A percentile compares a stretch with the other conserved stretches of the same genome.
These are phyloP conservation scores for Entomortierella parvispora DNA, from an alignment of 192 early-diverging fungal species.

Conservation along the genomic window DNA sequence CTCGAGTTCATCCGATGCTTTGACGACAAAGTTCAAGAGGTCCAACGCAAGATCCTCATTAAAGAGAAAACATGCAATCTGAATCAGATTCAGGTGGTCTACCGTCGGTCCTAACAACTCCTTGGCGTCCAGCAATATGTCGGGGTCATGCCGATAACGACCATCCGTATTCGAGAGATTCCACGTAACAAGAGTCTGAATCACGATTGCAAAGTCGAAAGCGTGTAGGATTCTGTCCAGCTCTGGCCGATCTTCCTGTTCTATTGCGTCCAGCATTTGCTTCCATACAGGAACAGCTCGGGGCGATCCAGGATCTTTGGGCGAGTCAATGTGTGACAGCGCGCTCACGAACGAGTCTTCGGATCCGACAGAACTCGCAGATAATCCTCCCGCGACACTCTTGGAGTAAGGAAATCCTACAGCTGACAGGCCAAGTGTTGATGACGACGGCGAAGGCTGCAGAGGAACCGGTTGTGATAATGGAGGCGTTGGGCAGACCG, in stretches of 20 bases:
- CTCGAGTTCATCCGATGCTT: constrained; percentile 65
- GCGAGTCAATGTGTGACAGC: constrained; percentile 44
- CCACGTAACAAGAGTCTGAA: constrained; percentile 47
- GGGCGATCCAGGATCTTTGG: constrained; percentile 44
- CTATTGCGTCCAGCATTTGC: constrained; percentile 43
- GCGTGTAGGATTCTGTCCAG: constrained; percentile 35
- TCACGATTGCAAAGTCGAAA: constrained; percentile 49
- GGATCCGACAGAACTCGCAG: constrained; percentile 23
- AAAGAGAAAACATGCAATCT: constrained; percentile 71
- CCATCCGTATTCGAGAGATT: constrained; percentile 61
- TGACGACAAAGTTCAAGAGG: constrained; percentile 67
- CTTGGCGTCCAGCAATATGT: constrained; percentile 66
- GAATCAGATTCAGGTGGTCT: constrained; percentile 68
- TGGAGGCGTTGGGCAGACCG: neutral
- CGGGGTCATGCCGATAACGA: constrained; percentile 65
- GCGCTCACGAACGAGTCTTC: constrained; percentile 49
- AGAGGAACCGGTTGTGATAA: neutral
- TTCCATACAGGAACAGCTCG: constrained; percentile 34
- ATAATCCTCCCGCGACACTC: constrained; percentile 12
- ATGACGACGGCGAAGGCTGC: neutral
- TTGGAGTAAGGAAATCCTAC: constrained; percentile 14
- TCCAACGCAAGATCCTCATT: constrained; percentile 74
- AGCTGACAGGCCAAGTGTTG: neutral
- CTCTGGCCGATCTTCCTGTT: constrained; percentile 36
- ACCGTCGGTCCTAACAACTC: constrained; percentile 68